A percentile compares a stretch with the other conserved stretches of the same genome.
phyloP scores from a whole-genome alignment of 2,329 filamentous ascomycete species.

The Sarocladiaceae sp. region DNA sequence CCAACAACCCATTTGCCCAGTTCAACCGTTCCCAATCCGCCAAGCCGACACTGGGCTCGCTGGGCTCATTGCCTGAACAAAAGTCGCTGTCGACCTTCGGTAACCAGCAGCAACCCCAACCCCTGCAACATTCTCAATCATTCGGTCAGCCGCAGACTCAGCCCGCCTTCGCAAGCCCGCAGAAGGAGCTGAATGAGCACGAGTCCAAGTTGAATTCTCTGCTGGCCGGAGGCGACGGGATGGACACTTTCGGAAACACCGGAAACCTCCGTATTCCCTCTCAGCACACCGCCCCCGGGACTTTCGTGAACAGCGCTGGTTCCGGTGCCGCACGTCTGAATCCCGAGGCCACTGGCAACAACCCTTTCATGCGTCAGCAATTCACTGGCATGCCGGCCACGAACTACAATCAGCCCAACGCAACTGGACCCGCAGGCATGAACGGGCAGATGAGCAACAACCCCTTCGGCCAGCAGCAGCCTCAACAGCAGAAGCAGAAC shows the following conservation, averaged over 20 bases:
- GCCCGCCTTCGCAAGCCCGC: conserved; percentile 24
- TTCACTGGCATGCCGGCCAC: conserved; percentile 69
- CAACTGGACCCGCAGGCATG: conserved; percentile 50
- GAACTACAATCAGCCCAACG: conserved; percentile 47
- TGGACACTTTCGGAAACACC: conserved; percentile 97
- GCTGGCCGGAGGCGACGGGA: conserved; percentile 79
- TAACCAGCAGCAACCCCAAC: conserved; percentile 41
- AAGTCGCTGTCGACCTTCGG: conserved; percentile 61
- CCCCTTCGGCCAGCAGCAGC: conserved; percentile 49
- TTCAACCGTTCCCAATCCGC: conserved; percentile 53
- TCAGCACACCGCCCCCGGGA: conserved; percentile 92
- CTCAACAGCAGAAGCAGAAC: conserved; percentile 43
- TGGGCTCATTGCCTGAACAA: conserved; percentile 76
- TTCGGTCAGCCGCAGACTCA: conserved; percentile 32
- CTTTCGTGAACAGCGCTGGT: conserved; percentile 93
- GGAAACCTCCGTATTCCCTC: conserved; percentile 91
- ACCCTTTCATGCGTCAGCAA: conserved; percentile 82
- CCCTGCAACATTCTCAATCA: conserved; percentile 34
- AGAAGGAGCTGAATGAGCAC: conserved; percentile 54
- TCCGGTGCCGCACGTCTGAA: conserved; percentile 66
- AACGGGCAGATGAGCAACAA: conserved; percentile 48
- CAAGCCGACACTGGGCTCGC: conserved; percentile 56
- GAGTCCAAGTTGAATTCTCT: conserved; percentile 78
- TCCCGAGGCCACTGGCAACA: conserved; percentile 69
- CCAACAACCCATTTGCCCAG: conserved; percentile 96